Evolutionary conservation across 805 yeast species (phyloP), one percentile per base, ranked within the genome.

Genomic region (Zygoascus biomembranicola): DNA sequence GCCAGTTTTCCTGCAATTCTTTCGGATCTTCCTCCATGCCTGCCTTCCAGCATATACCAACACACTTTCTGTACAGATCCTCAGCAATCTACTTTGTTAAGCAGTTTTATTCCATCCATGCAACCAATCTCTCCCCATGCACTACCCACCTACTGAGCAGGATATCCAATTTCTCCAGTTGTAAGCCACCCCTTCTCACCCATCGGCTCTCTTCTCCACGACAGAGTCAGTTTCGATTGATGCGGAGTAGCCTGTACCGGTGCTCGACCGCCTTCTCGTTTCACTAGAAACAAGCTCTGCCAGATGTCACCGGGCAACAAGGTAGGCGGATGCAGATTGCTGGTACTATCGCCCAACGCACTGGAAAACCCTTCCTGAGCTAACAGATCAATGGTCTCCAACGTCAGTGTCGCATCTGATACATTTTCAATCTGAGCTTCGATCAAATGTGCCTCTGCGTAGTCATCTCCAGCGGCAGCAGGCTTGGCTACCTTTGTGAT

Each of bases 191-290:
- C 73, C 47, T 60, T 56, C 32, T 65, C 64, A 8, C 72, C 73
- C 42, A 68, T 51, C 32, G 71, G 71, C 49, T 67, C 70, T 26
- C 72, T 59, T 2, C 69, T 59, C 73, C 73, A 69, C 16, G 61
- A 59, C 10, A 68, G 53, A 2, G 60, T 57, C 23, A 69, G 51
- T 39, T 55, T 51, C 28, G 52, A 49, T 9, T 49, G 32, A 13
- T 13, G 32, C 3, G 50, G 50, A 13, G 18, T 32, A 13, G 50
- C 20, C 13, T 42, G 26, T 8, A 19, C 23, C 23, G 20, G 20
- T 19, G 26, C 6, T 8, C 13, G 3, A 14, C 8, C 42, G 2
- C 47, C 47, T 18, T 19, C 14, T 16, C 39, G 26, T 19, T 41
- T 28, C 41, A 64, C 53, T 13, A 61, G 20, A 50, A 60, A 65